Conservation (phyloP, 2,329 filamentous ascomycete genomes). For the Hymenoscyphus infarciens region DNA sequence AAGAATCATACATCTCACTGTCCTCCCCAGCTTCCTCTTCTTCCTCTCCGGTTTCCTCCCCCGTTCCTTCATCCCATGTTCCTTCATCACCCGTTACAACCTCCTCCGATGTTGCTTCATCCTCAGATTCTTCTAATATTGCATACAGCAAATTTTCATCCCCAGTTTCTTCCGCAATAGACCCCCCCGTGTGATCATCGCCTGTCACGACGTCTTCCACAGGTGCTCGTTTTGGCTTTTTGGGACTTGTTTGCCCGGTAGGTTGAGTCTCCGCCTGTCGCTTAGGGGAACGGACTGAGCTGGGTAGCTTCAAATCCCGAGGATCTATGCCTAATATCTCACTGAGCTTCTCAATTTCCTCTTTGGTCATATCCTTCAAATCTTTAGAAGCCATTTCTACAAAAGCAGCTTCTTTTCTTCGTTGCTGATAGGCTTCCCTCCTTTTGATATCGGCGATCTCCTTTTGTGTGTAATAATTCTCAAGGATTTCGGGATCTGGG, state of each 20-base stretch:
- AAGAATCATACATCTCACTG: background rate
- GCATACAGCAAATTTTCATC: too few relatives aligned
- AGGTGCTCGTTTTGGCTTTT: background rate
- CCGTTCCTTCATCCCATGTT: too few relatives aligned
- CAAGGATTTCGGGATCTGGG: conserved; percentile 8
- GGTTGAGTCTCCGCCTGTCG: background rate
- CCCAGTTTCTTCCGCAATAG: too few relatives aligned
- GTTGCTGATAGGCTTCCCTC: background rate
- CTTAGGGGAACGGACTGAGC: background rate
- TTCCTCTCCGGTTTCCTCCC: too few relatives aligned
- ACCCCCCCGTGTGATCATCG: too few relatives aligned
- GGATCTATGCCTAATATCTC: background rate
- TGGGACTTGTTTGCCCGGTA: background rate
- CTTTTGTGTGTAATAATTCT: conserved; percentile 21
- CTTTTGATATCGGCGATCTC: conserved; percentile 17
- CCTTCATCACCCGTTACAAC: too few relatives aligned
- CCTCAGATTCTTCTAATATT: too few relatives aligned
- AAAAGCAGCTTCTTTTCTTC: background rate
- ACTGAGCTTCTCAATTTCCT: background rate
- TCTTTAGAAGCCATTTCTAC: background rate
- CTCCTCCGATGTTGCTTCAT: too few relatives aligned
- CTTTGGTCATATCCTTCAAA: background rate
- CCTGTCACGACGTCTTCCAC: background rate
- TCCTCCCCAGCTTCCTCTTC: background rate
- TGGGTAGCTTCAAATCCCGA: background rate